Base-by-base conservation (phyloP, 805 yeast species). In the Pichia membranifaciens region DNA sequence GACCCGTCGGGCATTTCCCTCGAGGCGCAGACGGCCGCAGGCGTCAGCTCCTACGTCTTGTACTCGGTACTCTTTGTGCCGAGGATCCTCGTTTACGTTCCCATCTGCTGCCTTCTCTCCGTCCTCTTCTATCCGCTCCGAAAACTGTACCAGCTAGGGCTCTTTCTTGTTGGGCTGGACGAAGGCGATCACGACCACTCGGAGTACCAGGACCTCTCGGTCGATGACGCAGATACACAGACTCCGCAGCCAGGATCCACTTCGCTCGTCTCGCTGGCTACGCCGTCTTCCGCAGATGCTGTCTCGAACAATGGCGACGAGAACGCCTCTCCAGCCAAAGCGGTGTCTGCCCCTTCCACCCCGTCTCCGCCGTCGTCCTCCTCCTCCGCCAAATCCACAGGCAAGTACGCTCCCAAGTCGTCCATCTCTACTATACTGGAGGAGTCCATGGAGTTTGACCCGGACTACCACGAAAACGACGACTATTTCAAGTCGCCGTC, bases 401-500 rank as follows among this genome's bases (percentile, higher is more conserved):
- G 41, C 33, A 43, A 29, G 38, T 37, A 36, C 25, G 12, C 38
- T 6, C 40, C 38, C 3, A 43, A 43, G 34, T 39, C 44, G 28
- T 34, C 43, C 5, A 59, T 62, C 22, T 48, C 67, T 3, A 63
- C 68, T 2, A 64, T 61, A 12, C 52, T 59, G 4, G 69, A 64
- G 43, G 70, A 66, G 41, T 68, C 64, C 35, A 54, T 66, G 28
- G 69, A 64, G 48, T 64, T 66, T 46, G 69, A 66, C 4, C 42
- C 55, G 1, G 64, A 57, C 38, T 23, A 43, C 16, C 36, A 48
- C 29, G 57, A 60, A 45, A 44, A 55, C 37, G 68, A 64, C 25
- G 70, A 66, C 44, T 59, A 54, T 22, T 55, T 66, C 44, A 66
- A 66, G 39, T 65, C 69, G 0, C 70, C 70, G 23, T 58, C 64